A percentile compares a stretch with the other conserved stretches of the same genome.
Conservation (phyloP, 83 land plant genomes). For the Picea abies region DNA sequence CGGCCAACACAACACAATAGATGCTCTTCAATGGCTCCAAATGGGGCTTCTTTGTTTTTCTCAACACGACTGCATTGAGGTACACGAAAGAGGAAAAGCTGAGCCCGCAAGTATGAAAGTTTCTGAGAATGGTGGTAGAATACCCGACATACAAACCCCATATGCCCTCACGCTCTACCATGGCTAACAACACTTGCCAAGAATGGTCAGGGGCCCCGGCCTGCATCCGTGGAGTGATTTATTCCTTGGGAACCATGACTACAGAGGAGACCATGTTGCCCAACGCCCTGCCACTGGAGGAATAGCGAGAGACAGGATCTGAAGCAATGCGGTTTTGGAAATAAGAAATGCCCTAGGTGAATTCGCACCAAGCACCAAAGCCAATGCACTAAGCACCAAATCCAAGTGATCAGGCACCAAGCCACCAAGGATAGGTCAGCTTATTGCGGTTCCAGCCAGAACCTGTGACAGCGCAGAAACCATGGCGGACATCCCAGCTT, state of each 20-base stretch:
- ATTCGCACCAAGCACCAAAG: no score
- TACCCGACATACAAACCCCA: slow-evolving; percentile 82
- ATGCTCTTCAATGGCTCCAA: slow-evolving; percentile 83
- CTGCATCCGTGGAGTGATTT: slow-evolving; percentile 85
- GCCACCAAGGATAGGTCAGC: no score
- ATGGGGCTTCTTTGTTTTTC: slow-evolving; percentile 20
- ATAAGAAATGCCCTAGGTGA: slow-evolving; percentile 54
- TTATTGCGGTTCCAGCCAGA: no score
- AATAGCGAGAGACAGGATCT: slow-evolving; percentile 54
- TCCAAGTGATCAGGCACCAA: no score
- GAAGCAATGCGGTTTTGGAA: slow-evolving; percentile 24
- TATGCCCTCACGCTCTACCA: slow-evolving; percentile 61
- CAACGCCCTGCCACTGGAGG: no score
- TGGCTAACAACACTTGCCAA: slow-evolving; percentile 65
- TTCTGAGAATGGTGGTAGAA: slow-evolving; percentile 78
- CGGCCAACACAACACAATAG: slow-evolving; percentile 84
- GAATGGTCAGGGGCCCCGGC: no score
- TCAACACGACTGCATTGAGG: slow-evolving; percentile 71
- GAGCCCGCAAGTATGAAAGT: slow-evolving; percentile 75
- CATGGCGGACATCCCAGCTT: no score
- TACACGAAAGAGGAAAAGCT: slow-evolving; percentile 93
- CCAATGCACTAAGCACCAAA: no score
- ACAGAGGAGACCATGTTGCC: slow-evolving; percentile 90
- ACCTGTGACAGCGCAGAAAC: no score
- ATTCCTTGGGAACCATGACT: slow-evolving; percentile 89